Evolutionary conservation across 352 stramenopile genomes (phyloP).

Genomic region (Salisapilia sapeloensis): DNA sequence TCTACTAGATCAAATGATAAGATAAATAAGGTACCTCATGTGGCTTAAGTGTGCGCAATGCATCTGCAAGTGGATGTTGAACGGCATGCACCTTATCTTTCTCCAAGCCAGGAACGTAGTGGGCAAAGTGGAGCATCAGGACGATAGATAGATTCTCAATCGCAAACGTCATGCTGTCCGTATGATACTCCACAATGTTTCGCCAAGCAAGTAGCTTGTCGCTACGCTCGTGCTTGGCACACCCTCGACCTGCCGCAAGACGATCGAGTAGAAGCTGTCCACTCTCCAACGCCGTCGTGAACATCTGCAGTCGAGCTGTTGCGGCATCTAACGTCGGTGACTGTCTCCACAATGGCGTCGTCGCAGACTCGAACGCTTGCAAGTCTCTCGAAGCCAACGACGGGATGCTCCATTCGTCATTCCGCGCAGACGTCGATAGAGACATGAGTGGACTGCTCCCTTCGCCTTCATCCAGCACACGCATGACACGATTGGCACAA

Average conservation of each 20-base stretch:
- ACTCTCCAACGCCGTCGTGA: constrained; percentile 22
- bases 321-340: constrained; percentile 45
- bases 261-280: constrained; percentile 21
- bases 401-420: constrained; percentile 18
- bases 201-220: too few relatives aligned
- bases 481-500: constrained; percentile 55
- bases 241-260: constrained; percentile 7
- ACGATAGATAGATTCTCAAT: constrained; percentile 66
- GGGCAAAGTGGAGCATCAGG: constrained; percentile 45
- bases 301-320: constrained; percentile 28
- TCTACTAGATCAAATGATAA: too few relatives aligned
- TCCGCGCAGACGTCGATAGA: constrained; percentile 25
- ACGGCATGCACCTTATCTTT: constrained; percentile 9
- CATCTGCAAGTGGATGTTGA: constrained; percentile 45
- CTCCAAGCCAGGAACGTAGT: constrained; percentile 28
- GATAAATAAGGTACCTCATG: constrained; percentile 30
- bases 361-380: constrained; percentile 28
- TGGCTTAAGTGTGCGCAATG: constrained; percentile 34
- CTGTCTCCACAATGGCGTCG: constrained; percentile 39
- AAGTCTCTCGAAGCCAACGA: constrained; percentile 29
- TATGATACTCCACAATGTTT: constrained; percentile 58
- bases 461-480: constrained; percentile 19
- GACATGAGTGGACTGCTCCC: constrained; percentile 12
- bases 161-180: constrained; percentile 53
- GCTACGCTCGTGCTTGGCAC: not conserved